Conservation (phyloP, 495 filamentous ascomycete genomes). For the Zalerion maritima region DNA sequence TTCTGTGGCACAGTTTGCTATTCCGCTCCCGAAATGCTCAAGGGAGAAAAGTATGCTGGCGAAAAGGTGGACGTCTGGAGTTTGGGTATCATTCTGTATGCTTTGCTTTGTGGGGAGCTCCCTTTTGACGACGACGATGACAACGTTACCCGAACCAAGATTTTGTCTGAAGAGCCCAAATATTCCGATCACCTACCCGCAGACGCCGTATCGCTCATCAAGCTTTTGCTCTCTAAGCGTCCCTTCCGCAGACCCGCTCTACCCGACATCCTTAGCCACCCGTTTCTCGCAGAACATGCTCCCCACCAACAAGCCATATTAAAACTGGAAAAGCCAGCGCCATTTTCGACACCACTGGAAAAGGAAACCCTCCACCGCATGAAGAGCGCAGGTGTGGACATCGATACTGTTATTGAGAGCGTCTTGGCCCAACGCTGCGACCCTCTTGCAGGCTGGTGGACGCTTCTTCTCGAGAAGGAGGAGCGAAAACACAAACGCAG, state of each 20-base stretch:
- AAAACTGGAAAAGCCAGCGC: slow-evolving; percentile 65
- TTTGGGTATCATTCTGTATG: slow-evolving; percentile 89
- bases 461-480: slow-evolving; percentile 86
- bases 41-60: slow-evolving; percentile 92
- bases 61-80: slow-evolving; percentile 99
- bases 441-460: slow-evolving; percentile 89
- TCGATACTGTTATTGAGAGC: slow-evolving; percentile 86
- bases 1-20: slow-evolving; percentile 98
- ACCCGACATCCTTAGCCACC: slow-evolving; percentile 75
- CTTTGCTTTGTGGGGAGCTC: slow-evolving; percentile 78
- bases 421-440: slow-evolving; percentile 85
- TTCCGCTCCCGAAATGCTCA: slow-evolving; percentile 95
- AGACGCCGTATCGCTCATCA: slow-evolving; percentile 63
- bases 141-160: slow-evolving; percentile 66
- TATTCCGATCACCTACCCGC: slow-evolving; percentile 68
- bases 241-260: slow-evolving; percentile 71
- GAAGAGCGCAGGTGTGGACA: slow-evolving; percentile 88
- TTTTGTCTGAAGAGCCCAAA: slow-evolving; percentile 67
- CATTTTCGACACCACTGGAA: slow-evolving; percentile 79
- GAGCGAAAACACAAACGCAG: slow-evolving; percentile 73
- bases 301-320: slow-evolving; percentile 82
- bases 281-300: slow-evolving; percentile 80
- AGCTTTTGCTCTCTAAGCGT: slow-evolving; percentile 69
- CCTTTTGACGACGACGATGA: slow-evolving; percentile 95
- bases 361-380: slow-evolving; percentile 86